Conservation (phyloP, 148 eudicot genomes). For the Vaccinium macrocarpon region DNA sequence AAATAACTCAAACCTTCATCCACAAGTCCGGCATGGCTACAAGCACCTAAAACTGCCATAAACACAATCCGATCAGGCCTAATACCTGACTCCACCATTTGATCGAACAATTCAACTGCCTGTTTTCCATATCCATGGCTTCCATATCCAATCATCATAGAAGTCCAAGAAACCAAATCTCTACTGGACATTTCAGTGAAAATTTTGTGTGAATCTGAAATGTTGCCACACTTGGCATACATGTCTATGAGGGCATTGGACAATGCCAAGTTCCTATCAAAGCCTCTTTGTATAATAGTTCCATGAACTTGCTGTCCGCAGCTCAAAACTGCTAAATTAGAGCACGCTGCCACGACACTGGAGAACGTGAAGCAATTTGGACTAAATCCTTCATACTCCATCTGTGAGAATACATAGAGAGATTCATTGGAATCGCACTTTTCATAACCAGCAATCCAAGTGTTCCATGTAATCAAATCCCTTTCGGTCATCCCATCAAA, state of each 20-base stretch:
- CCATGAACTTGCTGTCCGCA: slow-evolving; percentile 81
- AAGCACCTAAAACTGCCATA: slow-evolving; percentile 78
- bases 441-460: slow-evolving; percentile 77
- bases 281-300: slow-evolving; percentile 43
- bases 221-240: slow-evolving; percentile 91
- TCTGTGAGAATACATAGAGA: slow-evolving; percentile 38
- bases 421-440: slow-evolving; percentile 41
- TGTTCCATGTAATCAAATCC: slow-evolving; percentile 89
- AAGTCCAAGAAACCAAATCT: slow-evolving; percentile 84
- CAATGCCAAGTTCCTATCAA: slow-evolving; percentile 50
- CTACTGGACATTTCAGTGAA: slow-evolving; percentile 48
- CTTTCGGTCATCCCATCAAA: slow-evolving; percentile 61
- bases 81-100: slow-evolving; percentile 53
- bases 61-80: slow-evolving; percentile 70
- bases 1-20: slow-evolving; percentile 78
- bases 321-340: slow-evolving; percentile 56
- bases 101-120: slow-evolving; percentile 59
- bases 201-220: slow-evolving; percentile 53
- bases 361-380: slow-evolving; percentile 81
- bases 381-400: slow-evolving; percentile 54
- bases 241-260: slow-evolving; percentile 80
- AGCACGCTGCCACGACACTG: slow-evolving; percentile 70
- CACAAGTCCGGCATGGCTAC: slow-evolving; percentile 91
- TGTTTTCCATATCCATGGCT: slow-evolving; percentile 78
- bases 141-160: slow-evolving; percentile 90